Base-by-base conservation (phyloP, 441 rosid genomes). In the Pelargonium citronellum region DNA sequence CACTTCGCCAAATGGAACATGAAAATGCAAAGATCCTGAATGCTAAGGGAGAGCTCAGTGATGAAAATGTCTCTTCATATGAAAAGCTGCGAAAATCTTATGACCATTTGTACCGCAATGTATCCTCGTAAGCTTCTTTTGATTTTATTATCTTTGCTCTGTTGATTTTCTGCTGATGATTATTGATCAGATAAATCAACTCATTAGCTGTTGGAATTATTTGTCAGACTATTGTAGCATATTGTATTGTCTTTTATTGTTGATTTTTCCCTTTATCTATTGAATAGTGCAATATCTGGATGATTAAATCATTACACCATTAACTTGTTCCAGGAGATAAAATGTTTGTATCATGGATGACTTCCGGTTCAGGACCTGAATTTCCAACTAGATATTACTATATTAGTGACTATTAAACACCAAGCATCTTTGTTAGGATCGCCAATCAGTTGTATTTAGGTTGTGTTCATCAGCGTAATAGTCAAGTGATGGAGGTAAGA, bases 31-130 rank as follows among this genome's bases (percentile, higher is more conserved):
- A 89, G 82, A 87, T 88, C 76, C 81, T 91, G 77, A 91, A 87
- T 84, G 97, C 95, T 63, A 96, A 92, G 83, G 99, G 99, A 78
- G 99, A 96, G 83, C 92, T 91, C 55, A 91, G 89, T 73, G 99
- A 96, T 73, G 99, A 96, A 80, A 96, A 82, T 84, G 86, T 79
- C 68, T 80, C 91, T 61, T 87, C 90, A 5, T 96, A 96, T 84
- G 99, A 96, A 80, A 93, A 90, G 87, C 89, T 96, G 69, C 82
- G 99, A 65, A 96, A 96, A 82, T 92, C 98, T 74, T 92, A 90
- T 46, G 98, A 92, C 79, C 91, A 87, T 73, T 81, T 96, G 75
- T 91, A 89, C 80, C 97, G 98, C 66, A 90, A 92, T 75, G 83
- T 96, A 67, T 87, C 92, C 17, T 85, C 96, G 99, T 96, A 87